Evolutionary conservation across 495 filamentous ascomycete species (phyloP).

Genomic region (Penicillium psychrofluorescens): DNA sequence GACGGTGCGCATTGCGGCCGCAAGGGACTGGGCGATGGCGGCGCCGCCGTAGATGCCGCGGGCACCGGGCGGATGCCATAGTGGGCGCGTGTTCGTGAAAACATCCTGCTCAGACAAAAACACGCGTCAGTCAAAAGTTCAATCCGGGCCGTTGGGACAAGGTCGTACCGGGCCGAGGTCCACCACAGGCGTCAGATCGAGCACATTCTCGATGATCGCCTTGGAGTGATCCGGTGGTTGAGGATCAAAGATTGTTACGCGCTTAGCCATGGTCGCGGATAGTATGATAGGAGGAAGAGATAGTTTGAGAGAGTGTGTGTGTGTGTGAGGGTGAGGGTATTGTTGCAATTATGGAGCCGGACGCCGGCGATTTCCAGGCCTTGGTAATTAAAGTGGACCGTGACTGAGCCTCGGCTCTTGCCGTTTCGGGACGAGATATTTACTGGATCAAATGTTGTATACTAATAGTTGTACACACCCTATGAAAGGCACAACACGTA

Average conservation of each 20-base stretch:
- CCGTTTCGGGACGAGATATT: no score
- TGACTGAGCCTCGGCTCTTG: no score
- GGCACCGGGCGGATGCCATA: conserved; percentile 87
- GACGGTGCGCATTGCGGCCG: conserved; percentile 82
- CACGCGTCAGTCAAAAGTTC: conserved; percentile 1
- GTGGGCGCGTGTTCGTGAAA: conserved; percentile 84
- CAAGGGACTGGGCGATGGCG: conserved; percentile 86
- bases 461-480: no score
- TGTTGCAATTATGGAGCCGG: neutral
- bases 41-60: conserved; percentile 90
- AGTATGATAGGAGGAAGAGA: neutral
- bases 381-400: conserved; percentile 6
- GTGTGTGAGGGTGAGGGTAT: no score
- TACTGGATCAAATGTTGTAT: no score
- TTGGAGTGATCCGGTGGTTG: conserved; percentile 65
- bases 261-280: conserved; percentile 21
- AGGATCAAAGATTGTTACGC: conserved; percentile 67
- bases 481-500: no score
- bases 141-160: neutral
- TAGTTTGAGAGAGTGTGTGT: neutral
- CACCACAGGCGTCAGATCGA: conserved; percentile 72
- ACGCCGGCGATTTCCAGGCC: conserved; percentile 7
- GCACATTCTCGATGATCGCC: conserved; percentile 77
- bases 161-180: conserved; percentile 69
- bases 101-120: conserved; percentile 50